Evolutionary conservation across 2,329 filamentous ascomycete genomes (phyloP), one percentile per base, ranked within the genome.

Genomic region (Talaromyces sp.): DNA sequence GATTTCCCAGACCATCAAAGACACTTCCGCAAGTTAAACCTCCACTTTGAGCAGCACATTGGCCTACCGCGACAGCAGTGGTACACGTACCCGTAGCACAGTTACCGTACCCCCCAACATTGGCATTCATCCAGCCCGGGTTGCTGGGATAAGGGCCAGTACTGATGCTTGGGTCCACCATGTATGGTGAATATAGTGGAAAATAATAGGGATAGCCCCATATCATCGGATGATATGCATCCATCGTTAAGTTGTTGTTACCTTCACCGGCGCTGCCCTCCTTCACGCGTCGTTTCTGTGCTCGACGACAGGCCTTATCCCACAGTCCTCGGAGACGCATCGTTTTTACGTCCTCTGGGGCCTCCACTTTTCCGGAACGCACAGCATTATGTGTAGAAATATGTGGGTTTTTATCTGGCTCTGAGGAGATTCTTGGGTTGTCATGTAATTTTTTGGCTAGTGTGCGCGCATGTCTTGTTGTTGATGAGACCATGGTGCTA

Each of bases 161-260:
- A 34, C 72, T 74, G 23, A 81, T 71, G 52, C 73, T 70, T 3
- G 79, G 76, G 59, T 82, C 78, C 36, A 73, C 75, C 64, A 75
- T 76, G 59, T 81, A 83, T 0, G 82, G 81, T 7, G 73, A 74
- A 63, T 82, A 83, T 12, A 73, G 73, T 0, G 80, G 79, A 9
- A 80, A 70, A 36, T 70, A 72, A n/a, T 80, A 70, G 0, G 81
- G 79, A 62, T 78, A 80, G 0, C 81, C 79, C 69, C 76, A 83
- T 0, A 76, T 66, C 73, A 72, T 77, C 68, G 63, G 76, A 69
- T 65, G 74, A n/a, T 40, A 40, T 6, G 14, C 36, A n/a, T 40
- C 36, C 36, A 40, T n/a, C 16, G 36, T 14, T 16, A 40, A 14
- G 5, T 5, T 16, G 4, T 40, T 40, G 16, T 40, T 40, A n/a